These are phyloP conservation scores for Sphagnurus paluster DNA, from an alignment of 1,284 basidiomycete genomes.

Conservation along the genomic window DNA sequence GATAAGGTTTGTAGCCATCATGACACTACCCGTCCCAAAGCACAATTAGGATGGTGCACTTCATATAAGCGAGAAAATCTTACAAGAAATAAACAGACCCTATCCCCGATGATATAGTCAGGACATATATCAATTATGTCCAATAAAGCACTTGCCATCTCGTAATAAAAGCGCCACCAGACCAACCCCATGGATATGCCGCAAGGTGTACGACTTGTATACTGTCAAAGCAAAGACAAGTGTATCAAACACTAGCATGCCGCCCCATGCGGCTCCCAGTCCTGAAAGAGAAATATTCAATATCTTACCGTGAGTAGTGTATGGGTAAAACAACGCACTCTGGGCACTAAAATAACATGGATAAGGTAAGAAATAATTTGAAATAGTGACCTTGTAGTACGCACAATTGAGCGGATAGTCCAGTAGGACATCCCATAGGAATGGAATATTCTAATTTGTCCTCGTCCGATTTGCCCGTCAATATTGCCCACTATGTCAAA, in stretches of 20 bases:
- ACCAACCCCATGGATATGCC: slow-evolving; percentile 21
- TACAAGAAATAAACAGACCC: slow-evolving; percentile 39
- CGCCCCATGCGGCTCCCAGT: slow-evolving; percentile 34
- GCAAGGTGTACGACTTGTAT: slow-evolving; percentile 36
- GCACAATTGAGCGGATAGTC: slow-evolving; percentile 5
- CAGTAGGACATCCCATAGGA: slow-evolving; percentile 4
- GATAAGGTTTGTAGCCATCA: slow-evolving; percentile 31
- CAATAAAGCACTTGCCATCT: slow-evolving; percentile 23
- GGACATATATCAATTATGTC: background rate
- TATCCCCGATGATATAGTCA: slow-evolving; percentile 11
- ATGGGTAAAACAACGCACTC: slow-evolving; percentile 1
- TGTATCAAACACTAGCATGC: slow-evolving; percentile 40
- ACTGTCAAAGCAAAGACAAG: slow-evolving; percentile 43
- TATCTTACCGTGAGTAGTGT: too few species aligned
- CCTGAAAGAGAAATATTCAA: too few species aligned
- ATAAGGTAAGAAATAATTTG: background rate
- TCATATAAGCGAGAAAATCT: slow-evolving; percentile 1
- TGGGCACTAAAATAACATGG: slow-evolving; percentile 3
- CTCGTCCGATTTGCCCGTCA: slow-evolving; percentile 6
- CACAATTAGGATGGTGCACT: background rate
- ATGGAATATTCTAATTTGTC: background rate
- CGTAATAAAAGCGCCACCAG: slow-evolving; percentile 36
- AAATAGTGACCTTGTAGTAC: background rate
- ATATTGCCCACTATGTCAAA: slow-evolving; percentile 22
- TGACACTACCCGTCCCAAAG: slow-evolving; percentile 31